phyloP scores from a whole-genome alignment of 1,284 basidiomycete genomes.

The Naganishia liquefaciens region DNA sequence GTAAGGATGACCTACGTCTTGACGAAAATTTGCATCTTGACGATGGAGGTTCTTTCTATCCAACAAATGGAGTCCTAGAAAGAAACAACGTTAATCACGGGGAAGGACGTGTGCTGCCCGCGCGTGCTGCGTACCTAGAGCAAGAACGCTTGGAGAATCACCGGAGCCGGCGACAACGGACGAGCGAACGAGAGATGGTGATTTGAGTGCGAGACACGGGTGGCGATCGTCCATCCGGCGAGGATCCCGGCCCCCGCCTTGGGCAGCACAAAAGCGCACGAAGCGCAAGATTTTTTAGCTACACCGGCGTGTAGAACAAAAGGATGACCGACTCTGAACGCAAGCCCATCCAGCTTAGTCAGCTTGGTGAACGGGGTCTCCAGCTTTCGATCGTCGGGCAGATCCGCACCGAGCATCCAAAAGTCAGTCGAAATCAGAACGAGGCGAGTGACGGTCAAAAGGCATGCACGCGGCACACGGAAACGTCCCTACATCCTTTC shows the following conservation, averaged over 20 bases:
- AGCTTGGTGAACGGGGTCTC: not conserved
- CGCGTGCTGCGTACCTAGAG: constrained; percentile 15
- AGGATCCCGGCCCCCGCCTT: not conserved
- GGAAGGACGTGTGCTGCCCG: not conserved
- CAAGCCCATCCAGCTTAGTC: not conserved
- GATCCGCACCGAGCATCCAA: not conserved
- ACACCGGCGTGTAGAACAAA: constrained; percentile 1
- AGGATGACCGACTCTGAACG: not conserved
- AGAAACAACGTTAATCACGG: not conserved
- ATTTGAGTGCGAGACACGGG: constrained; percentile 9
- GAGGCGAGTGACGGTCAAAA: constrained; percentile 1
- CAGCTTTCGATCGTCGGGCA: constrained; percentile 7
- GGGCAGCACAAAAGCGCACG: not conserved
- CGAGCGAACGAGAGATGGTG: constrained; percentile 6
- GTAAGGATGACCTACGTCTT: constrained; percentile 72
- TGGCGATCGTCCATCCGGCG: not conserved
- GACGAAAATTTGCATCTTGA: constrained; percentile 83
- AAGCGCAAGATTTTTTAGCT: not conserved
- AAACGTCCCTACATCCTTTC: not conserved
- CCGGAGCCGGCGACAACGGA: constrained; percentile 2
- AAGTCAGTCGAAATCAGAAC: not conserved
- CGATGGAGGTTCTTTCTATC: constrained; percentile 33
- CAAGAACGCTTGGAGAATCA: constrained; percentile 26
- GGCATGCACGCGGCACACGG: not conserved
- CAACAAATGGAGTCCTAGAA: constrained; percentile 33